Conservation (phyloP, 148 eudicot genomes). For the Camellia sinensis region DNA sequence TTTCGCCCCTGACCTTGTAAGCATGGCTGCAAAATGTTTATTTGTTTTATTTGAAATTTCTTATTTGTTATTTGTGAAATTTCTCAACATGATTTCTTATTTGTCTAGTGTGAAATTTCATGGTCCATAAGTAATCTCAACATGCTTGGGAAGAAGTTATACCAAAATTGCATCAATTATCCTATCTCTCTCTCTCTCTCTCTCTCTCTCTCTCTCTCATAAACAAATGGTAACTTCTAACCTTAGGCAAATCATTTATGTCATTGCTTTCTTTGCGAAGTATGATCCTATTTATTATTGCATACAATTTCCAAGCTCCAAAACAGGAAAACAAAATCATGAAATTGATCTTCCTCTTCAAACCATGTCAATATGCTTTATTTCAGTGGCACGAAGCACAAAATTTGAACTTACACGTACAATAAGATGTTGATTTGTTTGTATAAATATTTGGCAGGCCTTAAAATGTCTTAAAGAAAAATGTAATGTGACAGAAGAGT, state of each 20-base stretch:
- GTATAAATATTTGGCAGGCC: neutral
- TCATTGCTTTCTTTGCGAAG: neutral
- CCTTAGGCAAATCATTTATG: neutral
- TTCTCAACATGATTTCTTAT: neutral
- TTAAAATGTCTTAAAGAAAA: neutral
- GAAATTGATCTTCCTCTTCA: neutral
- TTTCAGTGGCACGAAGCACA: neutral
- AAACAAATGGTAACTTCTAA: neutral
- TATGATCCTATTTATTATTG: neutral
- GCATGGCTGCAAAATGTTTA: conserved; percentile 13
- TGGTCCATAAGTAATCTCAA: neutral
- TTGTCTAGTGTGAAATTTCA: neutral
- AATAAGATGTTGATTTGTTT: neutral
- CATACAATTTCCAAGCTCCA: neutral
- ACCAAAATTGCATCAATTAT: too few species aligned
- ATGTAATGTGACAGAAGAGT: neutral
- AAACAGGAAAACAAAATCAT: neutral
- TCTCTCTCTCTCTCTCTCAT: neutral
- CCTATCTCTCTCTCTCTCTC: neutral
- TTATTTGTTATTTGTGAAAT: neutral
- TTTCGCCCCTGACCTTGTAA: conserved; percentile 82
- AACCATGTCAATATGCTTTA: neutral
- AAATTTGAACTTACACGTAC: neutral
- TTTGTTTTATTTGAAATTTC: neutral
- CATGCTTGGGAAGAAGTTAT: neutral